Percentiles rank a stretch among this genome's conserved stretches.
Conservation (phyloP, 2,329 filamentous ascomycete species). For the Ophiocordyceps camponoti-floridani region DNA sequence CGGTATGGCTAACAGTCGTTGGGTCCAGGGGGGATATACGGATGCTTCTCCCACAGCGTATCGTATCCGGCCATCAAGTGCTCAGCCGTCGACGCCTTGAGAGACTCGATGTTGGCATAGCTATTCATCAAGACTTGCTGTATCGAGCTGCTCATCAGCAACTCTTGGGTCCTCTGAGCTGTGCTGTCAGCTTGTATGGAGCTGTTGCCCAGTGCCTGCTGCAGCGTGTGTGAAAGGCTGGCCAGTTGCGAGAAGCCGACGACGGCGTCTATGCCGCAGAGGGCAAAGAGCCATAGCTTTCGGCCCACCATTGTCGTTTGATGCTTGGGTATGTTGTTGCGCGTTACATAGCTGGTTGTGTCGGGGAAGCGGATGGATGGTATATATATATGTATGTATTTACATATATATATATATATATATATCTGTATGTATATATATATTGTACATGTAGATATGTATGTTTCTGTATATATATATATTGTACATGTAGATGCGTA, state of each 20-base stretch:
- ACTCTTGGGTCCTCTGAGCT: background rate
- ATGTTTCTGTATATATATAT: too few relatives aligned
- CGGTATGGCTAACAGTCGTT: background rate
- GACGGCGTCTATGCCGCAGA: background rate
- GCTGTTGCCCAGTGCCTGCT: background rate
- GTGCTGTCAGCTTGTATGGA: background rate
- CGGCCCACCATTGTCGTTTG: background rate
- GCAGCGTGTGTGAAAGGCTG: background rate
- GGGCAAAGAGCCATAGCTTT: background rate
- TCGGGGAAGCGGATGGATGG: too few relatives aligned
- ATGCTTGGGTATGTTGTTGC: background rate
- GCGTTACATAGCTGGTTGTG: too few relatives aligned
- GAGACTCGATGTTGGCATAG: background rate
- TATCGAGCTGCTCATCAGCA: background rate
- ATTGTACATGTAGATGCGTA: too few relatives aligned
- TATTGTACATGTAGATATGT: too few relatives aligned
- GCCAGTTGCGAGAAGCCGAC: background rate
- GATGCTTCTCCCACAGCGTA: background rate
- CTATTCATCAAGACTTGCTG: background rate
- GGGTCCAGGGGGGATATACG: background rate
- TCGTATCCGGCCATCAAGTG: background rate
- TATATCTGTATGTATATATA: too few relatives aligned
- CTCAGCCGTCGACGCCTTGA: background rate
- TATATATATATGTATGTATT: too few relatives aligned
- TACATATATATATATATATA: too few relatives aligned